Evolutionary conservation across 495 filamentous ascomycete species (phyloP).

Genomic region (Lasiosphaeriaceae sp.): DNA sequence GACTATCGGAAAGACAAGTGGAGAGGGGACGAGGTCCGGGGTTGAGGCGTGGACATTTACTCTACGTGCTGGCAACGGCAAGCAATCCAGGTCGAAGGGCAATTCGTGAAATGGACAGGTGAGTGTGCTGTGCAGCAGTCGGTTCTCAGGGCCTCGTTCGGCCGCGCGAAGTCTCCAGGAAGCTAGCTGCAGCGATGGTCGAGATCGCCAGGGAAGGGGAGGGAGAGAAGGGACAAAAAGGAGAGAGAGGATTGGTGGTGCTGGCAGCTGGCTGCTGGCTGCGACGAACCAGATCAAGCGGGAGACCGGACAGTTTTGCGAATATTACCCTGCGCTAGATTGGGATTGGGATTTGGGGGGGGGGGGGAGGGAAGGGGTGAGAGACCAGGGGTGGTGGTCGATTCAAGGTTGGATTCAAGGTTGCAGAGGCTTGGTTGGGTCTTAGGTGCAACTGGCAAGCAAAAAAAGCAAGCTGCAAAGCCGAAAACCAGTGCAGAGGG

Average conservation of each 20-base stretch:
- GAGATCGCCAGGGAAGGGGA: not conserved
- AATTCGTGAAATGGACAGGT: constrained; percentile 1
- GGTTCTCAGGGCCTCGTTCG: not conserved
- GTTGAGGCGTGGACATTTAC: too few species aligned
- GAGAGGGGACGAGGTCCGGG: constrained; percentile 21
- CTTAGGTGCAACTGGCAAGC: too few species aligned
- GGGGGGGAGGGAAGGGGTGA: constrained; percentile 2
- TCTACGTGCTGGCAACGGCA: too few species aligned
- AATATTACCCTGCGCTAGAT: constrained; percentile 24
- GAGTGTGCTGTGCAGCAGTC: not conserved
- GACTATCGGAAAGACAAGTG: constrained; percentile 30
- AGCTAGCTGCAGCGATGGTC: constrained; percentile 4
- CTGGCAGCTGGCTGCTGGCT: not conserved
- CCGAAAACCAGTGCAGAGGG: too few species aligned
- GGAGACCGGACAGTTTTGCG: constrained; percentile 27
- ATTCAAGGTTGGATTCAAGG: constrained; percentile 19
- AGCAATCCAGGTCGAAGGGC: not conserved
- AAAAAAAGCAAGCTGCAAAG: too few species aligned
- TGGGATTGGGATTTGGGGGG: constrained; percentile 11
- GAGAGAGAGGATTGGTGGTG: constrained; percentile 11
- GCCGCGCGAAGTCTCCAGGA: not conserved
- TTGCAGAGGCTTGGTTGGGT: constrained; percentile 10
- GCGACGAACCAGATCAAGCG: constrained; percentile 15
- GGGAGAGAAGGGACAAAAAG: not conserved
- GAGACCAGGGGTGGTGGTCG: constrained; percentile 4